Evolutionary conservation across 2,329 filamentous ascomycete species (phyloP).

Genomic region (Cryoendolithus antarcticus): DNA sequence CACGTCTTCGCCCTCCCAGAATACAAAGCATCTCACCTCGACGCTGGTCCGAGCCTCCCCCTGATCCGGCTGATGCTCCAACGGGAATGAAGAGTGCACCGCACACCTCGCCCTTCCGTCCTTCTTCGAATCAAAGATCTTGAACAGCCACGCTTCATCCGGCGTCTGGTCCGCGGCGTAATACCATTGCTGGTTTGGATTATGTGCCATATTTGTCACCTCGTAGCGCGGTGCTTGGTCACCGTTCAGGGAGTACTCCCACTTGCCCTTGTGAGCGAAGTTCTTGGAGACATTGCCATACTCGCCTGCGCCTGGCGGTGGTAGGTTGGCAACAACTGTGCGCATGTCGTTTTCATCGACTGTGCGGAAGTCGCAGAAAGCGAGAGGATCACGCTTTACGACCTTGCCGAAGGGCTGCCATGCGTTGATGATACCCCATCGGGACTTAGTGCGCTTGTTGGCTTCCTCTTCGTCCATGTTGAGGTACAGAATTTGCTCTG

Average conservation of each 20-base stretch:
- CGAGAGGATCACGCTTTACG: slow-evolving; percentile 10
- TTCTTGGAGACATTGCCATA: slow-evolving; percentile 10
- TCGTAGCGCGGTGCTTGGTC: slow-evolving; percentile 7
- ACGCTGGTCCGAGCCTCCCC: no score
- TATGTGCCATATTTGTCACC: slow-evolving; percentile 19
- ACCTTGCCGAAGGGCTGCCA: slow-evolving; percentile 1
- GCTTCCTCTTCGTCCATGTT: no score
- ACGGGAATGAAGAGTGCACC: no score
- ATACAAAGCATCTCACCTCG: no score
- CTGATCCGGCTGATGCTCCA: no score
- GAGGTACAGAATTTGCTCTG: no score
- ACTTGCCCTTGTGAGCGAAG: slow-evolving; percentile 4
- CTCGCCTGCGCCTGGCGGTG: slow-evolving; percentile 8
- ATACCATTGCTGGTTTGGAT: slow-evolving; percentile 43
- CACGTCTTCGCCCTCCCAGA: no score
- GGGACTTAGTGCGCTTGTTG: no score
- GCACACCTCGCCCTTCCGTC: no score
- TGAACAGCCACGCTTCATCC: slow-evolving; percentile 25
- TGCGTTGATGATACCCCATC: no score
- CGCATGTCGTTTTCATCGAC: slow-evolving; percentile 37
- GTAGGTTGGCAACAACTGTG: slow-evolving; percentile 29
- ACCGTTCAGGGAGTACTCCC: slow-evolving; percentile 8
- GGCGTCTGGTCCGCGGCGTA: slow-evolving; percentile 52
- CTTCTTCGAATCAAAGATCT: no score
- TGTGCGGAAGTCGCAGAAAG: slow-evolving; percentile 9